A percentile compares a stretch with the other conserved stretches of the same genome.
Evolutionary conservation across 345 rosid species (phyloP).

Genomic region (Melastoma malabathricum): DNA sequence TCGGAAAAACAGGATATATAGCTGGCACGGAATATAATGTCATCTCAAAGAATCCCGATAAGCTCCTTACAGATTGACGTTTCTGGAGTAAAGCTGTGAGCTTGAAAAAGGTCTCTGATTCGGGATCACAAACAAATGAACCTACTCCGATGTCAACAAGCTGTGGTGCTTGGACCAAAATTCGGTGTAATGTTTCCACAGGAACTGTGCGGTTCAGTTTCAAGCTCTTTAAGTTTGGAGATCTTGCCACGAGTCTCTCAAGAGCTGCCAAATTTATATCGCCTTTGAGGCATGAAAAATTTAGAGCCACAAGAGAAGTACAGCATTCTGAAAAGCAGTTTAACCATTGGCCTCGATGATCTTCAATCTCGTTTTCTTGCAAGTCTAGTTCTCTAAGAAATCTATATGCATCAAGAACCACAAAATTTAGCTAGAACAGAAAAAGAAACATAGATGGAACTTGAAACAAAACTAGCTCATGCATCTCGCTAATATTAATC

Average conservation of each 20-base stretch:
- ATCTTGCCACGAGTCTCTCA: conserved; percentile 88
- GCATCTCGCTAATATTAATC: too few species aligned
- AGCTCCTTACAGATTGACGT: conserved; percentile 47
- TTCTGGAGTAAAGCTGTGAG: conserved; percentile 32
- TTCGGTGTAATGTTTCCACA: conserved; percentile 45
- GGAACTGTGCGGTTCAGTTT: conserved; percentile 74
- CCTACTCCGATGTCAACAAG: conserved; percentile 77
- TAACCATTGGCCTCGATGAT: conserved; percentile 86
- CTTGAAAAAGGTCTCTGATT: conserved; percentile 38
- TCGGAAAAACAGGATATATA: conserved; percentile 47
- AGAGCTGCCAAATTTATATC: conserved; percentile 61
- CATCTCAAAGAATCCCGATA: conserved; percentile 84
- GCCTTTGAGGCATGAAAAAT: conserved; percentile 91
- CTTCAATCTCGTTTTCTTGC: conserved; percentile 96
- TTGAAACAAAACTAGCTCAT: background rate
- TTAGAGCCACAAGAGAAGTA: conserved; percentile 67
- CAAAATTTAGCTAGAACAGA: background rate
- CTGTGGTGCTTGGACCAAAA: conserved; percentile 57
- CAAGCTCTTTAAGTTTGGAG: conserved; percentile 76
- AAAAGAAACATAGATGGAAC: conserved; percentile 4
- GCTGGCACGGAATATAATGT: conserved; percentile 49
- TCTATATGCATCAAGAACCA: conserved; percentile 19
- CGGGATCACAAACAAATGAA: conserved; percentile 54
- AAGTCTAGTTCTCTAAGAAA: conserved; percentile 79
- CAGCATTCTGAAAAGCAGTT: conserved; percentile 70